A percentile compares a stretch with the other conserved stretches of the same genome.
Conservation (phyloP, 139 green algal species). For the Chlorella sp. region DNA sequence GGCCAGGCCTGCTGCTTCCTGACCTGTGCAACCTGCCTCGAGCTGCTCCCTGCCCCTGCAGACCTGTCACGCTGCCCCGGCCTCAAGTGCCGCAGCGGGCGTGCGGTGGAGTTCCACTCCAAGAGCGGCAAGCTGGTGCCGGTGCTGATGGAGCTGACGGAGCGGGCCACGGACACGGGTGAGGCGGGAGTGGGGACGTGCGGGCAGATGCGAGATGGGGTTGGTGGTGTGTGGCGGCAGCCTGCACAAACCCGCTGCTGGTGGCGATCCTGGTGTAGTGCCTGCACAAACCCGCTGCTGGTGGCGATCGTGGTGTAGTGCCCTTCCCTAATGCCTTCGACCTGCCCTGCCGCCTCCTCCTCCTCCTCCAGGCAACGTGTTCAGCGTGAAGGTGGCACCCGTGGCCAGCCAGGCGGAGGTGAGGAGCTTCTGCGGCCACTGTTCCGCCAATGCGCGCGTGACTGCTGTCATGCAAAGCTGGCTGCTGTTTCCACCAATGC, state of each 20-base stretch:
- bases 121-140: conserved; percentile 11
- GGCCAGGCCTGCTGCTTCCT: too few species aligned
- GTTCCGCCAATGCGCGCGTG: too few species aligned
- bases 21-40: too few species aligned
- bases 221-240: too few species aligned
- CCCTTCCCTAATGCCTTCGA: too few species aligned
- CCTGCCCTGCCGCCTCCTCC: neutral
- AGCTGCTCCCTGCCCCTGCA: neutral
- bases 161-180: conserved; percentile 1
- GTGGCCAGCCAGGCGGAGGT: conserved; percentile 10
- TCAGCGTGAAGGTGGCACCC: neutral
- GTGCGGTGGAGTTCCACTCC: neutral
- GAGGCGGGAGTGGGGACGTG: neutral
- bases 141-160: neutral
- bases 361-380: neutral
- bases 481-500: too few species aligned
- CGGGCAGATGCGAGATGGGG: neutral
- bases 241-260: too few species aligned
- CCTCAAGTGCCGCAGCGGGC: conserved; percentile 14
- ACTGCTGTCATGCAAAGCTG: too few species aligned
- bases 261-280: too few species aligned
- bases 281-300: too few species aligned
- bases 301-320: too few species aligned
- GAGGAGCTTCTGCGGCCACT: too few species aligned
- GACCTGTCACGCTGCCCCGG: conserved; percentile 4